Evolutionary conservation across 805 yeast genomes (phyloP).

Genomic region (Ogataea methanolica): DNA sequence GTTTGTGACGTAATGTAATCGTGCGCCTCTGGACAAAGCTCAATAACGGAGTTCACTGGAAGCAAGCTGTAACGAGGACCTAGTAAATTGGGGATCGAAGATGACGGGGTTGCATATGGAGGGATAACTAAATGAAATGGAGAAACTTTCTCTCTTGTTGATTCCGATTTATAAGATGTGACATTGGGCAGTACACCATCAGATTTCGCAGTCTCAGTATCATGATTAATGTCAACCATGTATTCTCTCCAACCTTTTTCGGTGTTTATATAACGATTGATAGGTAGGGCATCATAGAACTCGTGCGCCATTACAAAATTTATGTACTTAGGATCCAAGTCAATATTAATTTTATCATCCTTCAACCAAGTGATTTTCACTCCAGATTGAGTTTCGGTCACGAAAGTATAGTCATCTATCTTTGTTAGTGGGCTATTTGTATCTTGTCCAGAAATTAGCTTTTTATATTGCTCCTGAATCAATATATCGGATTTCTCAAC

Average conservation of each 20-base stretch:
- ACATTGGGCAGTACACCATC: slow-evolving; percentile 18
- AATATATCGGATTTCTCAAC: slow-evolving; percentile 72
- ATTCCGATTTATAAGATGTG: slow-evolving; percentile 8
- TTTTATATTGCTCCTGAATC: slow-evolving; percentile 48
- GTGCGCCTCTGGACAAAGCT: slow-evolving; percentile 72
- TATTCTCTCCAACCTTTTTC: slow-evolving; percentile 76
- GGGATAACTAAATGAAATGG: slow-evolving; percentile 52
- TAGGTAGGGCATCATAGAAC: slow-evolving; percentile 83
- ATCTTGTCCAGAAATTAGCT: slow-evolving; percentile 37
- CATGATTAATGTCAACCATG: slow-evolving; percentile 49
- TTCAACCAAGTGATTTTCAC: slow-evolving; percentile 50
- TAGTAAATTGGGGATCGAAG: slow-evolving; percentile 48
- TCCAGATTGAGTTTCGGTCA: slow-evolving; percentile 46
- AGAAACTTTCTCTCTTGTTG: slow-evolving; percentile 16
- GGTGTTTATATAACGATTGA: slow-evolving; percentile 60
- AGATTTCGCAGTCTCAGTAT: slow-evolving; percentile 8
- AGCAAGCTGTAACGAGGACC: slow-evolving; percentile 45
- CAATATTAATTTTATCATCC: slow-evolving; percentile 48
- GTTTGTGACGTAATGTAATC: slow-evolving; percentile 51
- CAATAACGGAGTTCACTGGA: slow-evolving; percentile 56
- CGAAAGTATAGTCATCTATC: slow-evolving; percentile 32
- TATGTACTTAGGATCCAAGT: slow-evolving; percentile 26
- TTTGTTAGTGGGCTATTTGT: slow-evolving; percentile 4
- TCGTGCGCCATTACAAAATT: slow-evolving; percentile 79
- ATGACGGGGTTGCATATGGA: slow-evolving; percentile 58